Percentiles rank a stretch among this genome's conserved stretches.
Evolutionary conservation across 1,139 yeast species (phyloP).

Genomic region (Protomyces inundatus): DNA sequence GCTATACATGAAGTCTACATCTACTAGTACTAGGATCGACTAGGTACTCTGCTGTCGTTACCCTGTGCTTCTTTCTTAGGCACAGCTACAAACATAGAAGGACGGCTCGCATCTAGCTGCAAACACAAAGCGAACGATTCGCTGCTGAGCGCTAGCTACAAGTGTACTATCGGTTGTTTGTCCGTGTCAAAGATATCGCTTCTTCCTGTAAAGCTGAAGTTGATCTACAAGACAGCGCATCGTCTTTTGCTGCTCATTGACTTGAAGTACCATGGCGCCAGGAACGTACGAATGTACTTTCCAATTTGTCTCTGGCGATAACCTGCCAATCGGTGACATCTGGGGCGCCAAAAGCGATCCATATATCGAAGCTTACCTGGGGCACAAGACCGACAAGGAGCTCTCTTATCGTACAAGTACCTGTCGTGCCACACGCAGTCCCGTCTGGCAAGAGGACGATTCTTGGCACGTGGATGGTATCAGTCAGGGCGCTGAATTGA

Average conservation of each 20-base stretch:
- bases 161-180: no score
- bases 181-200: no score
- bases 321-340: conserved; percentile 8
- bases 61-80: no score
- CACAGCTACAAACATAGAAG: no score
- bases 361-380: conserved; percentile 12
- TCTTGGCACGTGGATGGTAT: conserved; percentile 23
- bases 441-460: conserved; percentile 21
- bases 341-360: conserved; percentile 20
- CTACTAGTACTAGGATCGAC: no score
- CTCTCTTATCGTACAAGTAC: conserved; percentile 18
- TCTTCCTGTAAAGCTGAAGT: no score
- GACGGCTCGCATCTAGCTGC: no score
- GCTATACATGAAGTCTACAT: no score
- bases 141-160: no score
- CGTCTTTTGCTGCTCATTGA: background rate
- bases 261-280: background rate
- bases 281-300: background rate
- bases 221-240: no score
- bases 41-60: no score
- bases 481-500: conserved; percentile 7
- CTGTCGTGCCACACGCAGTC: conserved; percentile 11
- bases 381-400: conserved; percentile 10
- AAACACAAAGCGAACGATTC: no score
- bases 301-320: background rate